These are phyloP conservation scores for Cercospora nicotianae DNA, from an alignment of 2,329 filamentous ascomycete species.

Conservation along the genomic window DNA sequence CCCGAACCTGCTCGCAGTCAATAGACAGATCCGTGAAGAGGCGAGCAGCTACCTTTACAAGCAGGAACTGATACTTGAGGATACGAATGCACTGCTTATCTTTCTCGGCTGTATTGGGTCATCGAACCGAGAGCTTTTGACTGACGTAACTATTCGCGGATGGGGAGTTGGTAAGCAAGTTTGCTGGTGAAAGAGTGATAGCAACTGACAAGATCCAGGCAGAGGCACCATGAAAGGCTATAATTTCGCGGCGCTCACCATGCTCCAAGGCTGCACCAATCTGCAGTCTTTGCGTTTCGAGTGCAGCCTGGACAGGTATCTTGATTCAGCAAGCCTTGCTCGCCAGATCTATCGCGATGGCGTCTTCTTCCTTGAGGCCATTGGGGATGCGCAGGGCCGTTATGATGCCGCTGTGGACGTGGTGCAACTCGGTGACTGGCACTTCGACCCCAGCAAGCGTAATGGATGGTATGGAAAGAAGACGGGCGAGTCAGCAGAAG, in stretches of 20 bases:
- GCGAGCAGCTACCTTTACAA: conserved; percentile 33
- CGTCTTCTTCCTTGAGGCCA: conserved; percentile 32
- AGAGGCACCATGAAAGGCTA: conserved; percentile 17
- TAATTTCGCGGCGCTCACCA: conserved; percentile 31
- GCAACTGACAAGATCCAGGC: neutral
- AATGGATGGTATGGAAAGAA: neutral
- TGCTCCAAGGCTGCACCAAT: conserved; percentile 32
- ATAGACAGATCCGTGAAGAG: conserved; percentile 34
- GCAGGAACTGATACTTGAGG: conserved; percentile 30
- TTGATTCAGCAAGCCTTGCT: conserved; percentile 21
- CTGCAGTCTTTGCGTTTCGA: conserved; percentile 30
- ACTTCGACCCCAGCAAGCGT: conserved; percentile 19
- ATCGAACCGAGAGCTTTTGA: conserved; percentile 28
- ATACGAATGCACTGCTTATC: conserved; percentile 28
- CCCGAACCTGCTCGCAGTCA: conserved; percentile 34
- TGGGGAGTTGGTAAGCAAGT: conserved; percentile 24
- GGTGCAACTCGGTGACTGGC: conserved; percentile 25
- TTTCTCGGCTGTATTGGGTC: conserved; percentile 34
- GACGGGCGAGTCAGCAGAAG: conserved; percentile 1
- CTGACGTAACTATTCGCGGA: conserved; percentile 26
- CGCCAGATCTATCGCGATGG: conserved; percentile 30
- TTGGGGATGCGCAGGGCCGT: conserved; percentile 27
- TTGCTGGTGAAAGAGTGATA: no score
- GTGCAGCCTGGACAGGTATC: conserved; percentile 23
- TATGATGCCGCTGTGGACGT: conserved; percentile 32